Percentiles rank a stretch among this genome's conserved stretches.
These are phyloP conservation scores for Solanum peruvianum DNA, from an alignment of 257 asterid genomes.

Conservation along the genomic window DNA sequence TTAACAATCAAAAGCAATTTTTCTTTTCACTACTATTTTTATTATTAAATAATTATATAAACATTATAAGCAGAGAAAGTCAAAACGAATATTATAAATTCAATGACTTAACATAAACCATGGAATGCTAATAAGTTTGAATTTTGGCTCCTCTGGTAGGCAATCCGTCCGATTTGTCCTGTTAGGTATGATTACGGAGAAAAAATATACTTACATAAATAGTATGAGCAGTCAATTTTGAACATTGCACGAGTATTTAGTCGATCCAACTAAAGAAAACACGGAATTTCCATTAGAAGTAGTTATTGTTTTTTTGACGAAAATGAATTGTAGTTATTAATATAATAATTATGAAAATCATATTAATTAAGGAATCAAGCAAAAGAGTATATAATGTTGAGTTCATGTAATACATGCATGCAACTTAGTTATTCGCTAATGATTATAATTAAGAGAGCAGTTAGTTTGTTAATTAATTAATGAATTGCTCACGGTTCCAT, in stretches of 20 bases:
- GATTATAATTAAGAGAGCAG: neutral
- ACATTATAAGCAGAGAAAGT: neutral
- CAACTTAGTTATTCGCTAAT: neutral
- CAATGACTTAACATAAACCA: no score
- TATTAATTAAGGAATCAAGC: neutral
- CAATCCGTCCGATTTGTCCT: neutral
- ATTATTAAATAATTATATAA: neutral
- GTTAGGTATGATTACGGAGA: neutral
- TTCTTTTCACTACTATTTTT: neutral
- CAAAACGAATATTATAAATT: no score
- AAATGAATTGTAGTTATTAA: neutral
- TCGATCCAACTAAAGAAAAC: neutral
- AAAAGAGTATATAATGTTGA: neutral
- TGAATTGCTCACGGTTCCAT: neutral
- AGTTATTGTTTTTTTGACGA: neutral
- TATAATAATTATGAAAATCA: neutral
- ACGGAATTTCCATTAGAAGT: neutral
- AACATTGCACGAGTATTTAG: neutral
- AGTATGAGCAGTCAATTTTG: neutral
- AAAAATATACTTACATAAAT: no score
- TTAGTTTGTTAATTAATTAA: neutral
- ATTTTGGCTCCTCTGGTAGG: neutral
- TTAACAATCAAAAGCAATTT: no score
- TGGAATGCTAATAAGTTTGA: neutral
- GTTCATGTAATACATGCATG: neutral